Conservation (phyloP, 2,329 filamentous ascomycete species). For the Tympanopsis confertula region DNA sequence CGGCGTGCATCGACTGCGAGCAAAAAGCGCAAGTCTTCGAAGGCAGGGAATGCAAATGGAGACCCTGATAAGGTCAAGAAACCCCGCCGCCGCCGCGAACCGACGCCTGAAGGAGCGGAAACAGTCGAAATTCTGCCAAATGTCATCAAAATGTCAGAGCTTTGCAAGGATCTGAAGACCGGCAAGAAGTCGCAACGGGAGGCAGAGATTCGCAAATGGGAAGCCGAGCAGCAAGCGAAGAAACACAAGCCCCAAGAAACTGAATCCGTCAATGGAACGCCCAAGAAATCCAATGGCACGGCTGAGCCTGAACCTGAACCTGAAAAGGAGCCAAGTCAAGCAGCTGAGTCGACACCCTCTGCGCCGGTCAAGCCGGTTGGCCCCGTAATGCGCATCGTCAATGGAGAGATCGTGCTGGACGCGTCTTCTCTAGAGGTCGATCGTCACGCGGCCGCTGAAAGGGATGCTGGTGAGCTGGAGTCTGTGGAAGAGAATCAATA, state of each 20-base stretch:
- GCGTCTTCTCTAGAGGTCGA: constrained; percentile 38
- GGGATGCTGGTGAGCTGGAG: constrained; percentile 27
- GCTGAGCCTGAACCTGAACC: background rate
- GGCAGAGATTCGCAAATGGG: constrained; percentile 40
- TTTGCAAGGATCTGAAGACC: constrained; percentile 37
- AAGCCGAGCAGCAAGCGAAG: constrained; percentile 37
- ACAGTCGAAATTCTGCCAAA: constrained; percentile 36
- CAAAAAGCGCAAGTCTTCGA: no score
- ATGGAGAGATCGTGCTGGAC: constrained; percentile 43
- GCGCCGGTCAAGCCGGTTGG: constrained; percentile 16
- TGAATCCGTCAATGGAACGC: constrained; percentile 12
- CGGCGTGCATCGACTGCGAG: no score
- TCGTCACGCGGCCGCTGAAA: constrained; percentile 36
- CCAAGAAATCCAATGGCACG: no score
- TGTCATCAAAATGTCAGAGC: constrained; percentile 42
- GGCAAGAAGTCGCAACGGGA: constrained; percentile 46
- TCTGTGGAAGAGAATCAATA: constrained; percentile 34
- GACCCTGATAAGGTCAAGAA: no score
- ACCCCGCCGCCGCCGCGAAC: no score
- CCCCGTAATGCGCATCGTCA: constrained; percentile 37
- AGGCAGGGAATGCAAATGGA: no score
- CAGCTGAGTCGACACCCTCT: background rate
- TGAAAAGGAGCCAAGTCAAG: background rate
- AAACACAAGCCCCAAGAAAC: constrained; percentile 16
- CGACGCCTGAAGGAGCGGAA: constrained; percentile 33